These are phyloP conservation scores for Mycena metata DNA, from an alignment of 768 basidiomycete genomes.

Conservation along the genomic window DNA sequence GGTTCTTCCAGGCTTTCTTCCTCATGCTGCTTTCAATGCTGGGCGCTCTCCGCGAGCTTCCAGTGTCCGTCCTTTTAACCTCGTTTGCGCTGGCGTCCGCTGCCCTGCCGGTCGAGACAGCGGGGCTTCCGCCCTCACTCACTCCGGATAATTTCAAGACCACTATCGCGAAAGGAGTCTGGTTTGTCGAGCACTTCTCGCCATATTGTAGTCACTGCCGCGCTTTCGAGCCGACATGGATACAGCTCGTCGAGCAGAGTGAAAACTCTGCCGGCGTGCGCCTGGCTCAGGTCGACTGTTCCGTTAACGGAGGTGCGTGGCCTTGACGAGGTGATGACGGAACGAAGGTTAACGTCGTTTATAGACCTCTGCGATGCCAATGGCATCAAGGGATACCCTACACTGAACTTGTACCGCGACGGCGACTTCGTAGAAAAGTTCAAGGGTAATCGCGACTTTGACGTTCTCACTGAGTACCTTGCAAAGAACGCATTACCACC, in stretches of 20 bases:
- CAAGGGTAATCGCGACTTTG: conserved; percentile 64
- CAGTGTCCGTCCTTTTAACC: conserved; percentile 33
- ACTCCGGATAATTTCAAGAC: conserved; percentile 72
- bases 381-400: conserved; percentile 78
- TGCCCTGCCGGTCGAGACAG: conserved; percentile 40
- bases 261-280: conserved; percentile 62
- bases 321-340: background rate
- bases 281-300: conserved; percentile 87
- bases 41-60: conserved; percentile 34
- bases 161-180: conserved; percentile 69
- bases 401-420: conserved; percentile 78
- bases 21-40: conserved; percentile 14
- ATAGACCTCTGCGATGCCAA: conserved; percentile 88
- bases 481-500: conserved; percentile 44
- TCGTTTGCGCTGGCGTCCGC: conserved; percentile 33
- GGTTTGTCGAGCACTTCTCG: conserved; percentile 91
- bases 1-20: no score
- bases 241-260: conserved; percentile 68
- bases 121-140: conserved; percentile 49
- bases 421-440: conserved; percentile 74
- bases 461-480: conserved; percentile 70
- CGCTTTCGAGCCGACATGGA: conserved; percentile 87
- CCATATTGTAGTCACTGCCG: conserved; percentile 89
- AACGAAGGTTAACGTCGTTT: background rate
- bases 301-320: conserved; percentile 78